A percentile compares a stretch with the other conserved stretches of the same genome.
phyloP scores from a whole-genome alignment of 2,329 filamentous ascomycete species.

The Chaetomiaceae sp. region DNA sequence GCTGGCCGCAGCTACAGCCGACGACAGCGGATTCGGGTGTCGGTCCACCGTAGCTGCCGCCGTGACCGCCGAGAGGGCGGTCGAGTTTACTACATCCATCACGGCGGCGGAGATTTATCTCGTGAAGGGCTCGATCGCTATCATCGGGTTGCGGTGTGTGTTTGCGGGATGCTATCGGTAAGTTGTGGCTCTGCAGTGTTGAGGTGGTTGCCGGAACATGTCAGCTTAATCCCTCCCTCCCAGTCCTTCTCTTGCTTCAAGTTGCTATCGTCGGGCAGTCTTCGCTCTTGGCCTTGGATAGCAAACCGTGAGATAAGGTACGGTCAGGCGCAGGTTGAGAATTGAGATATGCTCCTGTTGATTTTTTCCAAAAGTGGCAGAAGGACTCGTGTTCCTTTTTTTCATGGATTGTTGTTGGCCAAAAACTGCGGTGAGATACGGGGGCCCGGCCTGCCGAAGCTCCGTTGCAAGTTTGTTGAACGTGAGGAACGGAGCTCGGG shows the following conservation, averaged over 20 bases:
- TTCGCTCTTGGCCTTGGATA: too few species aligned
- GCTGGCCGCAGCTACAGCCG: conserved; percentile 37
- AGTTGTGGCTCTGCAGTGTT: not conserved
- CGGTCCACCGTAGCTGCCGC: conserved; percentile 27
- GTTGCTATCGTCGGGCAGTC: too few species aligned
- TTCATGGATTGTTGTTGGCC: not conserved
- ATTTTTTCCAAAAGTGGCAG: not conserved
- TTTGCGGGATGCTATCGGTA: not conserved
- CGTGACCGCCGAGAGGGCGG: conserved; percentile 16
- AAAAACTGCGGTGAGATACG: not conserved
- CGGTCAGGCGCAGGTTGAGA: not conserved
- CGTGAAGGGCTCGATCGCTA: not conserved
- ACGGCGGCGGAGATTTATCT: not conserved
- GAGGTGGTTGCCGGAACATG: not conserved
- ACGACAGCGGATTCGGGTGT: conserved; percentile 30
- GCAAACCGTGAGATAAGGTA: too few species aligned
- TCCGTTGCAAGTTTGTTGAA: not conserved
- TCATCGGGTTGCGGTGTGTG: not conserved
- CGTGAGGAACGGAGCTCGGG: not conserved
- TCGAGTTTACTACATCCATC: conserved; percentile 22
- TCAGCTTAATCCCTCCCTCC: not conserved
- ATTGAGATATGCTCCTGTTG: too few species aligned
- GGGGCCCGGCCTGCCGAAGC: conserved; percentile 7
- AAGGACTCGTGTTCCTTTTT: not conserved
- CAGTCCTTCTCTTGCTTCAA: not conserved